Evolutionary conservation across 345 rosid species (phyloP).

Genomic region (Boechera divaricarpa): DNA sequence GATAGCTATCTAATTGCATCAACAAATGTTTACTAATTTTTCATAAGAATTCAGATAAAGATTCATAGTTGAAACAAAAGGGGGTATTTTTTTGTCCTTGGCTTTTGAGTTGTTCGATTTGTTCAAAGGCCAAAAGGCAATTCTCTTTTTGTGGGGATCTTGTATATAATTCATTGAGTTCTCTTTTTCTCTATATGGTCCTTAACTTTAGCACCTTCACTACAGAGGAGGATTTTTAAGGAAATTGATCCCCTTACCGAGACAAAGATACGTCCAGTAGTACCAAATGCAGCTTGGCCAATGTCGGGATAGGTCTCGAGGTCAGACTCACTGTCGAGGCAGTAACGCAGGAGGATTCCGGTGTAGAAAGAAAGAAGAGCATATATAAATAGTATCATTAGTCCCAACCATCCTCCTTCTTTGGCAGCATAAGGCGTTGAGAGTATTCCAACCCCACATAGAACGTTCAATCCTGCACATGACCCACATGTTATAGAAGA

Average conservation of each 20-base stretch:
- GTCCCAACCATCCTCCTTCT: constrained; percentile 96
- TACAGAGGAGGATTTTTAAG: background rate
- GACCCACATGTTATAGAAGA: constrained; percentile 35
- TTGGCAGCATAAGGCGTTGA: constrained; percentile 93
- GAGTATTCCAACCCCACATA: constrained; percentile 96
- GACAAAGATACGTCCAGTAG: constrained; percentile 68
- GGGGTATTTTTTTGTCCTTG: background rate
- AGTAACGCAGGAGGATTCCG: constrained; percentile 77
- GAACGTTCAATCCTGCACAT: constrained; percentile 83
- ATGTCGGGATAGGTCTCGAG: constrained; percentile 97
- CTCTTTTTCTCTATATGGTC: constrained; percentile 12
- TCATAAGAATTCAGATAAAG: background rate
- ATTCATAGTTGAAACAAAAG: constrained; percentile 4
- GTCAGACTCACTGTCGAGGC: constrained; percentile 89
- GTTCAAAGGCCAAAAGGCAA: constrained; percentile 31
- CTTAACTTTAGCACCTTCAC: constrained; percentile 23
- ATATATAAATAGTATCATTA: constrained; percentile 61
- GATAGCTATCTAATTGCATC: background rate
- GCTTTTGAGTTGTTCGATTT: constrained; percentile 21
- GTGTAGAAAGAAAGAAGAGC: constrained; percentile 90
- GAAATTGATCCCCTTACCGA: constrained; percentile 59
- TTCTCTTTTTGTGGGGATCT: constrained; percentile 17
- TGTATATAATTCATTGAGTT: constrained; percentile 2
- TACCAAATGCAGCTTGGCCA: constrained; percentile 97
- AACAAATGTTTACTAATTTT: background rate